Percentiles rank a stretch among this genome's conserved stretches.
Evolutionary conservation across 345 rosid species (phyloP).

Genomic region (Eutrema yunnanense): DNA sequence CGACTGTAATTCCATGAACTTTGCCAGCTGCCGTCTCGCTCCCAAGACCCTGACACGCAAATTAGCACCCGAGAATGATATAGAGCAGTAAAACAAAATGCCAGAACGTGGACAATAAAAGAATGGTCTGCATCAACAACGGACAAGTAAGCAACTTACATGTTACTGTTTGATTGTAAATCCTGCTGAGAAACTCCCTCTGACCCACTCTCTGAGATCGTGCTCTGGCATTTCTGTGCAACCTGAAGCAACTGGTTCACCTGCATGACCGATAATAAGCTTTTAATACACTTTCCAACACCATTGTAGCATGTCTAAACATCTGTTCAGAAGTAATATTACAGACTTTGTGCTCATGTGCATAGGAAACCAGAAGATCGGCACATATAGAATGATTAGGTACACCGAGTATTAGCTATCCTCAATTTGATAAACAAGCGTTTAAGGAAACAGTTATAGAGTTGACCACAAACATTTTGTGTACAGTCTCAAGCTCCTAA

Average conservation of each 20-base stretch:
- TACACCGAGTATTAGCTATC: neutral
- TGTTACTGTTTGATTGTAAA: conserved; percentile 75
- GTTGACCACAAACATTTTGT: conserved; percentile 68
- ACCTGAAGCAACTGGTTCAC: conserved; percentile 88
- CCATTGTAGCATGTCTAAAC: neutral
- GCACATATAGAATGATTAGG: neutral
- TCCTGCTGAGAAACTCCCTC: conserved; percentile 82
- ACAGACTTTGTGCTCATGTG: neutral
- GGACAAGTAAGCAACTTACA: conserved; percentile 39
- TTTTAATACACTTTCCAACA: neutral
- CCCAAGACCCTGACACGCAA: conserved; percentile 55
- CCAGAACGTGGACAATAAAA: neutral
- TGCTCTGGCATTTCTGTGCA: conserved; percentile 91
- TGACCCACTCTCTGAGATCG: conserved; percentile 77
- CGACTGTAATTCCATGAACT: conserved; percentile 71
- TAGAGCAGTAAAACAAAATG: neutral
- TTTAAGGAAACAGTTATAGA: neutral
- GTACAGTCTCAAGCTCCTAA: neutral
- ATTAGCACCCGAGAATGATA: neutral
- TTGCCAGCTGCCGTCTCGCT: conserved; percentile 82
- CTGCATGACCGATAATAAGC: conserved; percentile 34
- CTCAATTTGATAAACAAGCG: too few species aligned
- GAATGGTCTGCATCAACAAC: neutral
- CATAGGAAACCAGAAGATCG: neutral
- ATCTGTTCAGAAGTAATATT: neutral